These are phyloP conservation scores for Aspergillus incahuasiensis DNA, from an alignment of 495 filamentous ascomycete genomes.

Conservation along the genomic window DNA sequence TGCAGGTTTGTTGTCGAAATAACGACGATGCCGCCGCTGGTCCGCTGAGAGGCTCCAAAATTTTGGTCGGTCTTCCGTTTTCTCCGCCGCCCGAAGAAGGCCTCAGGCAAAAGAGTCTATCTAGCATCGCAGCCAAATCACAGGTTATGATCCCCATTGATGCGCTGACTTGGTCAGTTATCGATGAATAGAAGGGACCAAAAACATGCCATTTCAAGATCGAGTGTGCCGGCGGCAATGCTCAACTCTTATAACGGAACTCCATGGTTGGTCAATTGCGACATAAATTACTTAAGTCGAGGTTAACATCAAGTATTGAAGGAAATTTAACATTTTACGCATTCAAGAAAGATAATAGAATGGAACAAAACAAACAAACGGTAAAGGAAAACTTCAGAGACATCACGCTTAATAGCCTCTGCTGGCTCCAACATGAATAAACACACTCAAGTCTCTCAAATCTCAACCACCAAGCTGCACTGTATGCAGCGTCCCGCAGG, in stretches of 20 bases:
- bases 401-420: neutral
- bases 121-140: neutral
- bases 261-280: too few relatives aligned
- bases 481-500: neutral
- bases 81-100: conserved; percentile 27
- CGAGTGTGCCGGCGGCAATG: too few relatives aligned
- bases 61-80: conserved; percentile 38
- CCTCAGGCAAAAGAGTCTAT: conserved; percentile 25
- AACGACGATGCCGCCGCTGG: neutral
- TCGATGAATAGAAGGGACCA: too few relatives aligned
- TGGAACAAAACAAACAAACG: neutral
- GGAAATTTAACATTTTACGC: neutral
- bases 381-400: conserved; percentile 1
- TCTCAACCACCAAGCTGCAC: conserved; percentile 1
- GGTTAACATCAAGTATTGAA: neutral
- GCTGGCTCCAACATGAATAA: conserved; percentile 3
- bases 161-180: too few relatives aligned
- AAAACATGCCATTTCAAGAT: too few relatives aligned
- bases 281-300: too few relatives aligned
- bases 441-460: neutral
- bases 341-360: conserved; percentile 11
- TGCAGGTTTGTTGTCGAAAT: conserved; percentile 10
- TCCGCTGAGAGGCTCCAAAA: conserved; percentile 23
- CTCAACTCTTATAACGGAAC: too few relatives aligned
- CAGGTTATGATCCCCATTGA: too few relatives aligned